phyloP scores from a whole-genome alignment of 2,329 filamentous ascomycete species.

The Dryadomyces quercivorus region DNA sequence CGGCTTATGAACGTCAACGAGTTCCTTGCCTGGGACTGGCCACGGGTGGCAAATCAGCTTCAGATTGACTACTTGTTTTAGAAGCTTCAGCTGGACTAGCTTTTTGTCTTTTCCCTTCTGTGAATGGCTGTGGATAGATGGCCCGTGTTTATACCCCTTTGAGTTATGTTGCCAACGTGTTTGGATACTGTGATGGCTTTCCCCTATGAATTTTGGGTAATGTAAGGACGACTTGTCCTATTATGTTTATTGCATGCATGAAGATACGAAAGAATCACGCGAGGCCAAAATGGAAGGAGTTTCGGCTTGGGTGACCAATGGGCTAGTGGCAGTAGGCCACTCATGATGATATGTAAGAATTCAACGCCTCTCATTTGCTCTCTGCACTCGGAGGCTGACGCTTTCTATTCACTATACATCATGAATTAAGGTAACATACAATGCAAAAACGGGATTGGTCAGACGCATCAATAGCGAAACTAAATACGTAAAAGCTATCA shows the following conservation, averaged over 20 bases:
- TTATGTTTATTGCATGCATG: neutral
- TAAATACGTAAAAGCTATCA: no score
- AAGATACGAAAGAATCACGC: neutral
- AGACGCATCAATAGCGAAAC: no score
- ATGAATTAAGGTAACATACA: no score
- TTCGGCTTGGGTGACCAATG: neutral
- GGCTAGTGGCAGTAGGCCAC: no score
- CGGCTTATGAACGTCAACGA: conserved; percentile 44
- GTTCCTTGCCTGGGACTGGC: conserved; percentile 53
- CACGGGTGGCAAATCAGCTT: conserved; percentile 39
- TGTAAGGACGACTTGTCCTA: neutral
- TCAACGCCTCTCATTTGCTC: no score
- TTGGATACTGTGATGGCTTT: neutral
- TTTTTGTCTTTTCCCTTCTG: neutral
- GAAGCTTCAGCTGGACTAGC: neutral
- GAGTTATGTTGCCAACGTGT: neutral
- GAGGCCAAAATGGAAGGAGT: neutral
- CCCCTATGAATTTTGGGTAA: neutral
- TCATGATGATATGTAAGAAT: no score
- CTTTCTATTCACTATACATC: no score
- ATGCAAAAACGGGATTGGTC: no score
- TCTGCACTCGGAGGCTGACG: no score
- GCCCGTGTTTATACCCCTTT: neutral
- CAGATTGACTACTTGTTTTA: conserved; percentile 42
- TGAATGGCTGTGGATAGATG: neutral